Conservation (phyloP, 257 asterid species). For the Solanum appendiculatum region DNA sequence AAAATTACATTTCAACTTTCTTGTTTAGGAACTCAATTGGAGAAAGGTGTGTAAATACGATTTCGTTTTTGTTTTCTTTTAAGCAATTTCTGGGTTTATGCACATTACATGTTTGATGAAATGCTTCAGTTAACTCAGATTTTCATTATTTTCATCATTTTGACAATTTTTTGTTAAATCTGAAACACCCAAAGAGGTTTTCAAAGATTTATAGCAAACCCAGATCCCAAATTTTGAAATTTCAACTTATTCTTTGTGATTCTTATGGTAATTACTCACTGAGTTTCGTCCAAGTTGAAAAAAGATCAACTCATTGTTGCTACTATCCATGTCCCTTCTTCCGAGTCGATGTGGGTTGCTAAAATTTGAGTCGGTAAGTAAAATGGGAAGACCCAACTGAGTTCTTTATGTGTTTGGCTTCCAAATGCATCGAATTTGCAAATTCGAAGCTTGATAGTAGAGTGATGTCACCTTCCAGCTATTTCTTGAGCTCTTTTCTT, state of each 20-base stretch:
- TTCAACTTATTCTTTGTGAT: slow-evolving; percentile 57
- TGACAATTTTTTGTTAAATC: slow-evolving; percentile 2
- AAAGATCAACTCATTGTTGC: slow-evolving; percentile 32
- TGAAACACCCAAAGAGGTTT: slow-evolving; percentile 28
- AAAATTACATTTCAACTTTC: background rate
- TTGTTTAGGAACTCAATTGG: background rate
- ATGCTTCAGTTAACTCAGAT: background rate
- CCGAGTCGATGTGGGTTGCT: slow-evolving; percentile 47
- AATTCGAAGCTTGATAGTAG: slow-evolving; percentile 13
- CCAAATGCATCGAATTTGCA: slow-evolving; percentile 61
- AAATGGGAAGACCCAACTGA: slow-evolving; percentile 44
- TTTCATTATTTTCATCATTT: background rate
- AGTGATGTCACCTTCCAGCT: background rate
- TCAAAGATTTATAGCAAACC: slow-evolving; percentile 39
- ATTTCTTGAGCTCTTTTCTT: background rate
- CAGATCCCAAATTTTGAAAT: slow-evolving; percentile 28
- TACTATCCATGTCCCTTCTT: slow-evolving; percentile 42
- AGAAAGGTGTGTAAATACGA: background rate
- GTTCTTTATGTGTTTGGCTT: slow-evolving; percentile 49
- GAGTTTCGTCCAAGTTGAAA: slow-evolving; percentile 58
- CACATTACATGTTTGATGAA: background rate
- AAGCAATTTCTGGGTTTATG: background rate
- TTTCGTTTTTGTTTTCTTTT: background rate
- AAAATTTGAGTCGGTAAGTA: slow-evolving; percentile 14
- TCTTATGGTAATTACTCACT: slow-evolving; percentile 59